These are phyloP conservation scores for Pseudocercospora musae DNA, from an alignment of 2,329 filamentous ascomycete species.

Conservation along the genomic window DNA sequence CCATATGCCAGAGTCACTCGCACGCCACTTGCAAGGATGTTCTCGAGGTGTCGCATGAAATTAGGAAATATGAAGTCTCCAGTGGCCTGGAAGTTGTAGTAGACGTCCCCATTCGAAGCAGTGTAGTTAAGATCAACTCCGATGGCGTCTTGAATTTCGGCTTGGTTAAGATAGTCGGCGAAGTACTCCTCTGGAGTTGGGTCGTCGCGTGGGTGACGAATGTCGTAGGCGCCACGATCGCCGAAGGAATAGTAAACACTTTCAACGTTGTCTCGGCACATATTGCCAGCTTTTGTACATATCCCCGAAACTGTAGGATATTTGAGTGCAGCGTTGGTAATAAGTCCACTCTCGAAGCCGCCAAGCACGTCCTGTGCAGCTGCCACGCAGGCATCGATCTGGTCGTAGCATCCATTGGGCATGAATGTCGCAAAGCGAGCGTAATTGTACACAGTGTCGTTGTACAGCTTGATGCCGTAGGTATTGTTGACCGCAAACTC, in stretches of 20 bases:
- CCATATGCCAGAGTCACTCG: conserved; percentile 43
- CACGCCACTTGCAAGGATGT: conserved; percentile 41
- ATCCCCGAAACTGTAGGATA: conserved; percentile 29
- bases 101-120: conserved; percentile 38
- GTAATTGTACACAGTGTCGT: conserved; percentile 57
- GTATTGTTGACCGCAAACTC: conserved; percentile 54
- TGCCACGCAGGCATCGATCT: conserved; percentile 52
- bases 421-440: conserved; percentile 42
- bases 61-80: conserved; percentile 57
- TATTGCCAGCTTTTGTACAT: conserved; percentile 55
- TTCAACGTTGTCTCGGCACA: conserved; percentile 58
- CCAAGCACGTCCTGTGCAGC: conserved; percentile 34
- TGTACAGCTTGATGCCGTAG: conserved; percentile 54
- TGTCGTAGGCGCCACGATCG: conserved; percentile 56
- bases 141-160: conserved; percentile 54
- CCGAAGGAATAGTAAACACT: conserved; percentile 45
- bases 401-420: conserved; percentile 46
- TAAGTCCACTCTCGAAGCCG: conserved; percentile 26
- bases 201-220: conserved; percentile 50
- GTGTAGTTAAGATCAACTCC: conserved; percentile 60
- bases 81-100: conserved; percentile 50
- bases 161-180: conserved; percentile 54
- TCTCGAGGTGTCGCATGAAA: conserved; percentile 45
- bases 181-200: conserved; percentile 40
- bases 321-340: conserved; percentile 12